A percentile compares a stretch with the other conserved stretches of the same genome.
phyloP scores from a whole-genome alignment of 306 rosid species.

The Mimosa pudica region DNA sequence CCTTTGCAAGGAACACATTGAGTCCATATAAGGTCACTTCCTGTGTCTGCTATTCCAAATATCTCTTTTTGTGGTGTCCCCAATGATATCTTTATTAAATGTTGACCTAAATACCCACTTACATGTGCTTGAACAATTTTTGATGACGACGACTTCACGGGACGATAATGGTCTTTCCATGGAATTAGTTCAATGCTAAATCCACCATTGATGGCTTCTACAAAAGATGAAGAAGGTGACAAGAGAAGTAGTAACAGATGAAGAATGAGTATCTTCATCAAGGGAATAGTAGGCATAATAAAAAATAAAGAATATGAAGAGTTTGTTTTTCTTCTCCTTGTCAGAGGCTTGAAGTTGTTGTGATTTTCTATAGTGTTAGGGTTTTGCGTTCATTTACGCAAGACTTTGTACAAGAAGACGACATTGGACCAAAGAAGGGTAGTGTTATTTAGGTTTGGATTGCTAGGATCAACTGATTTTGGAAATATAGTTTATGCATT shows the following conservation, averaged over 20 bases:
- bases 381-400: background rate
- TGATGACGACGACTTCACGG: background rate
- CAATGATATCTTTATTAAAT: conserved; percentile 40
- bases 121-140: background rate
- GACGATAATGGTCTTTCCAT: background rate
- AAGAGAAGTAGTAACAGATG: background rate
- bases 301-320: background rate
- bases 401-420: too few relatives aligned
- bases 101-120: conserved; percentile 33
- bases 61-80: conserved; percentile 51
- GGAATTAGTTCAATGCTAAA: conserved; percentile 36
- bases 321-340: too few relatives aligned
- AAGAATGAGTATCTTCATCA: conserved; percentile 1
- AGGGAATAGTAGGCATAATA: background rate
- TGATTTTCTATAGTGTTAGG: background rate
- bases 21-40: conserved; percentile 55
- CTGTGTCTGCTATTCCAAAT: conserved; percentile 43
- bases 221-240: background rate
- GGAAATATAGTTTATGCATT: too few relatives aligned
- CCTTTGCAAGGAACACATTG: conserved; percentile 48
- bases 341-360: background rate
- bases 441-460: too few relatives aligned
- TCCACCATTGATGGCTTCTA: conserved; percentile 31
- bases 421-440: too few relatives aligned
- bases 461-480: too few relatives aligned